Evolutionary conservation across 2,329 filamentous ascomycete genomes (phyloP).

Genomic region (Trichophyton schoenleinii): DNA sequence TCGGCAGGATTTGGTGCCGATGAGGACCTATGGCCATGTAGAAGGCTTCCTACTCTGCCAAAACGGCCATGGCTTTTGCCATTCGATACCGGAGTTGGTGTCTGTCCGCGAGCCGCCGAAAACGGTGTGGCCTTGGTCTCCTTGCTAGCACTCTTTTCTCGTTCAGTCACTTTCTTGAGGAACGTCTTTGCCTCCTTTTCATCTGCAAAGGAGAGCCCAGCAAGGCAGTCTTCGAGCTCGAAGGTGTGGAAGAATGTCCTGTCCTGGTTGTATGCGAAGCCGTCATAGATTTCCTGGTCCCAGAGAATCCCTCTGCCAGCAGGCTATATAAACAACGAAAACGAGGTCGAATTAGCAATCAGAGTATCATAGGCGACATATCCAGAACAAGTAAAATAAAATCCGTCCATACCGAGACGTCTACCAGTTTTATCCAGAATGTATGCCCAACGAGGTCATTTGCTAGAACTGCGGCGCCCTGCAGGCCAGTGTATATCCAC

Average conservation of each 20-base stretch:
- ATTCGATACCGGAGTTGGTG: slow-evolving; percentile 31
- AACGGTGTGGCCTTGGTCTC: slow-evolving; percentile 70
- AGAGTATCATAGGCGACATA: background rate
- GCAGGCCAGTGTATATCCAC: slow-evolving; percentile 92
- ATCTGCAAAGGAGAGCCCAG: slow-evolving; percentile 82
- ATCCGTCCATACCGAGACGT: slow-evolving; percentile 61
- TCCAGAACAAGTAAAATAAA: background rate
- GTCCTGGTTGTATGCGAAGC: slow-evolving; percentile 90
- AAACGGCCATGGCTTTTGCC: slow-evolving; percentile 41
- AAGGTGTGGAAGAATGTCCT: slow-evolving; percentile 96
- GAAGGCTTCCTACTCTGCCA: slow-evolving; percentile 36
- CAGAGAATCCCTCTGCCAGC: slow-evolving; percentile 75
- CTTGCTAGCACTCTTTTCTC: slow-evolving; percentile 91
- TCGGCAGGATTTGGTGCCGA: slow-evolving; percentile 28
- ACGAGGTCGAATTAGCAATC: background rate
- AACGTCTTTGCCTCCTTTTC: slow-evolving; percentile 97
- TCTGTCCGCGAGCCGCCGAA: slow-evolving; percentile 37
- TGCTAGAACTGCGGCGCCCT: slow-evolving; percentile 80
- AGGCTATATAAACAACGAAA: slow-evolving; percentile 38
- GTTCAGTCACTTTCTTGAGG: slow-evolving; percentile 91
- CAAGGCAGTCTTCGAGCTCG: slow-evolving; percentile 83
- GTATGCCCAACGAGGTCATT: slow-evolving; percentile 93
- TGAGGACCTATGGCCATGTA: slow-evolving; percentile 39
- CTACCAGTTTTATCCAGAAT: slow-evolving; percentile 94
- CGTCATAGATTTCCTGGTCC: slow-evolving; percentile 97